A percentile compares a stretch with the other conserved stretches of the same genome.
phyloP scores from a whole-genome alignment of 2,329 filamentous ascomycete genomes.

The Ophidiomyces ophidiicola region DNA sequence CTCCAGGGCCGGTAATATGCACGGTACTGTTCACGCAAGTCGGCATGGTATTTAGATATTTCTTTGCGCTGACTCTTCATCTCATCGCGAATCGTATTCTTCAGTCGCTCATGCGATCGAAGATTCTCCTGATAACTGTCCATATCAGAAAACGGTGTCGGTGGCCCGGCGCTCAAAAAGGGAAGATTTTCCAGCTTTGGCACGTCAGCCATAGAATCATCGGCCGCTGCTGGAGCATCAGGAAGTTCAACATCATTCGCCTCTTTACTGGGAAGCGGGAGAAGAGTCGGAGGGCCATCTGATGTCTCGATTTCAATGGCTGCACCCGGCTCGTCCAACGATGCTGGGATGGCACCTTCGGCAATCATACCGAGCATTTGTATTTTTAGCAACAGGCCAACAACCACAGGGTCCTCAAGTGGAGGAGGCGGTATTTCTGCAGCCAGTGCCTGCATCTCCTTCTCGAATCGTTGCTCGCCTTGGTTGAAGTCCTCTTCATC shows the following conservation, averaged over 20 bases:
- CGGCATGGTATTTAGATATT: conserved; percentile 29
- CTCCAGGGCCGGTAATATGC: conserved; percentile 36
- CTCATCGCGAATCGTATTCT: conserved; percentile 28
- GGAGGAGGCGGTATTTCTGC: conserved; percentile 33
- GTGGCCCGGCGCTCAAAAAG: conserved; percentile 33
- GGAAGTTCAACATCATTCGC: conserved; percentile 17
- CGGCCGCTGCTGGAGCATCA: conserved; percentile 9
- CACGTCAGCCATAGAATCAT: conserved; percentile 18
- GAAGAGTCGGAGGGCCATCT: conserved; percentile 14
- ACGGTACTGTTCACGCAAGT: conserved; percentile 31
- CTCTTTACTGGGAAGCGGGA: conserved; percentile 18
- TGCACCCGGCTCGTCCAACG: conserved; percentile 19
- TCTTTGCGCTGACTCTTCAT: conserved; percentile 31
- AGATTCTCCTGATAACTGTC: conserved; percentile 35
- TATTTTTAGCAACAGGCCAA: conserved; percentile 32
- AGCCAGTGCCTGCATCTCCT: conserved; percentile 33
- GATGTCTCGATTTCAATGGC: conserved; percentile 17
- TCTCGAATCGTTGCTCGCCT: conserved; percentile 34
- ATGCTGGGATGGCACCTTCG: conserved; percentile 24
- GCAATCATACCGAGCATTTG: conserved; percentile 35
- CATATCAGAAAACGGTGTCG: conserved; percentile 35
- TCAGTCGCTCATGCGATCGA: conserved; percentile 28
- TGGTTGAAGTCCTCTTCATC: conserved; percentile 38
- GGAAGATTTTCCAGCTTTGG: conserved; percentile 36
- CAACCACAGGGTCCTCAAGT: conserved; percentile 32